Percentiles rank a stretch among this genome's conserved stretches.
These are phyloP conservation scores for Colletotrichum ledebouriae DNA, from an alignment of 2,329 filamentous ascomycete genomes.

Conservation along the genomic window DNA sequence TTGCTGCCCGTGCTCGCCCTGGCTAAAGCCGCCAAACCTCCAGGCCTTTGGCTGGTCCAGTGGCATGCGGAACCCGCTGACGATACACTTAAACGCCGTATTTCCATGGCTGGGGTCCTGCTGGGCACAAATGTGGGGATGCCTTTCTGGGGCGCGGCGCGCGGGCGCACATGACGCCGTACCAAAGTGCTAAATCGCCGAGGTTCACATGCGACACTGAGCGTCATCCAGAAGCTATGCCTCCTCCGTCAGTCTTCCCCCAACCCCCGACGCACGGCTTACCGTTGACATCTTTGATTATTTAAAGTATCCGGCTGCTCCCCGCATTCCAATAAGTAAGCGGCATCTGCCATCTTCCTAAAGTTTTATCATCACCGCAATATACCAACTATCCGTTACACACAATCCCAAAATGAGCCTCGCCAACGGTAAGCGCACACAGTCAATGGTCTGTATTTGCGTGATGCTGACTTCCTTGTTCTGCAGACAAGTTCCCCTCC, in stretches of 20 bases:
- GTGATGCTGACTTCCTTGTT: conserved; percentile 10
- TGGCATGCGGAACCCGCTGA: conserved; percentile 7
- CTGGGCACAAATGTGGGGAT: conserved; percentile 13
- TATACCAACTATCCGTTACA: conserved; percentile 1
- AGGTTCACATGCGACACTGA: conserved; percentile 44
- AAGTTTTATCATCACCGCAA: not conserved
- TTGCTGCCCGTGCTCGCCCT: not conserved
- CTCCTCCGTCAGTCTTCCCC: conserved; percentile 33
- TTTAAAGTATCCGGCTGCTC: conserved; percentile 37
- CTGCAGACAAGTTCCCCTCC: conserved; percentile 85
- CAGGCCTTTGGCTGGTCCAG: too few species aligned
- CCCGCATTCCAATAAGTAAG: conserved; percentile 22
- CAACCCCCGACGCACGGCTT: conserved; percentile 36
- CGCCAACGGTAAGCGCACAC: conserved; percentile 72
- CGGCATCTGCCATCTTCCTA: conserved; percentile 14
- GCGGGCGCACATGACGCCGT: conserved; percentile 38
- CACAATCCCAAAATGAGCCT: conserved; percentile 72
- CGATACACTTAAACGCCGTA: not conserved
- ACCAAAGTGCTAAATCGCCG: conserved; percentile 40
- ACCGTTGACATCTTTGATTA: conserved; percentile 35
- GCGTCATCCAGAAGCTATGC: conserved; percentile 35
- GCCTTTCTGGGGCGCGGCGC: conserved; percentile 11
- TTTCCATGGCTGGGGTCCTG: conserved; percentile 13
- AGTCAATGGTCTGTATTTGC: not conserved
- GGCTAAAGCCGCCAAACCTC: not conserved